Conservation (phyloP, 2,329 filamentous ascomycete genomes). For the Aplosporella prunicola region DNA sequence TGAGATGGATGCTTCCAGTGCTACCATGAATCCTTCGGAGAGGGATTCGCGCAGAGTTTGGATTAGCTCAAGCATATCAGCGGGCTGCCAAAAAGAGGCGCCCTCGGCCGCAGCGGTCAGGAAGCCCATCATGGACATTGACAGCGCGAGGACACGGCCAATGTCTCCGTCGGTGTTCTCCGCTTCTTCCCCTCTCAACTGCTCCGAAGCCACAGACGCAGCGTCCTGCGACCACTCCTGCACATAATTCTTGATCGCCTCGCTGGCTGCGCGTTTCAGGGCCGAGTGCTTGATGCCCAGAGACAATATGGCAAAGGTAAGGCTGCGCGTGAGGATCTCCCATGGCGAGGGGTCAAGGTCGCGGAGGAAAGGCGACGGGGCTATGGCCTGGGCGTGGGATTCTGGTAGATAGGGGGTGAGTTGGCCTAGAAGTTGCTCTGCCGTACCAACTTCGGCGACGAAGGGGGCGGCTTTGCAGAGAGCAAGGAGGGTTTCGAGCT, state of each 20-base stretch:
- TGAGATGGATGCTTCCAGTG: slow-evolving; percentile 82
- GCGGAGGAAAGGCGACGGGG: slow-evolving; percentile 71
- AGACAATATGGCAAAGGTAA: slow-evolving; percentile 72
- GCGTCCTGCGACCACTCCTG: slow-evolving; percentile 58
- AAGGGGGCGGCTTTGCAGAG: slow-evolving; percentile 82
- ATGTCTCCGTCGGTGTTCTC: slow-evolving; percentile 43
- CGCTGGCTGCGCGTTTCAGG: slow-evolving; percentile 56
- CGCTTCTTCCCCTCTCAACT: slow-evolving; percentile 30
- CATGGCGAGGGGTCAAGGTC: slow-evolving; percentile 80
- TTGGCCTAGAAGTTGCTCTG: slow-evolving; percentile 68
- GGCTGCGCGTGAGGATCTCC: slow-evolving; percentile 69
- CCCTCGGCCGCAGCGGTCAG: slow-evolving; percentile 71
- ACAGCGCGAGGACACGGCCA: slow-evolving; percentile 62
- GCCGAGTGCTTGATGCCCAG: slow-evolving; percentile 64
- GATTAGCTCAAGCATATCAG: slow-evolving; percentile 64
- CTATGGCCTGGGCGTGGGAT: slow-evolving; percentile 68
- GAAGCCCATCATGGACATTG: slow-evolving; percentile 83
- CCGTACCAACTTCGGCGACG: slow-evolving; percentile 60
- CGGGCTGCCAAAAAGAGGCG: slow-evolving; percentile 69
- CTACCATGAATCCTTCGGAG: slow-evolving; percentile 74
- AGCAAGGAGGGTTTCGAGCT: slow-evolving; percentile 84
- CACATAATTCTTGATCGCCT: slow-evolving; percentile 63
- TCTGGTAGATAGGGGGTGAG: slow-evolving; percentile 79
- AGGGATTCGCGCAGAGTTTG: slow-evolving; percentile 62
- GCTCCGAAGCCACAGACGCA: slow-evolving; percentile 45